Conservation (phyloP, 192 early-diverging fungal species). For the Podila horticola region DNA sequence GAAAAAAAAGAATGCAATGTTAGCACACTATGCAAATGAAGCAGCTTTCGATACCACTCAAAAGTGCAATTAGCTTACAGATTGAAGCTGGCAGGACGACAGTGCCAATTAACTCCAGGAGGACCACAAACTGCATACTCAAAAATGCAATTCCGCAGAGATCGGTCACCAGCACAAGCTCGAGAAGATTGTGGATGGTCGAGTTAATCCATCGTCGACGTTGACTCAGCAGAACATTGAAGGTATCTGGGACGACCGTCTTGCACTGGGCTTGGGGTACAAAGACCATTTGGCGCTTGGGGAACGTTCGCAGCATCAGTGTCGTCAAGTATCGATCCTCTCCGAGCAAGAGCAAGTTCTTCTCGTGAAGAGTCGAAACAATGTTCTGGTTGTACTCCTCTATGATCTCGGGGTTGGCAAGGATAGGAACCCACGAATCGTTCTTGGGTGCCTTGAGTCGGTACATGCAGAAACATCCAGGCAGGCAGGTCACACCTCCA, state of each 20-base stretch:
- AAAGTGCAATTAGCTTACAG: constrained; percentile 25
- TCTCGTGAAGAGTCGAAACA: constrained; percentile 84
- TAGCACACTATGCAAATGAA: background rate
- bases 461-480: constrained; percentile 98
- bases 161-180: constrained; percentile 88
- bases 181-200: constrained; percentile 90
- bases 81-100: constrained; percentile 75
- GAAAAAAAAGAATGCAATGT: background rate
- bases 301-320: constrained; percentile 88
- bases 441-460: constrained; percentile 88
- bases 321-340: constrained; percentile 92
- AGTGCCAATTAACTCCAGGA: constrained; percentile 80
- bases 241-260: constrained; percentile 86
- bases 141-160: constrained; percentile 91
- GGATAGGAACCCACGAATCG: constrained; percentile 79
- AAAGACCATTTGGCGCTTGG: constrained; percentile 88
- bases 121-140: constrained; percentile 86
- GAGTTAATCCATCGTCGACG: constrained; percentile 97
- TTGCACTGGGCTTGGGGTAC: constrained; percentile 86
- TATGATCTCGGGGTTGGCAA: constrained; percentile 90
- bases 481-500: constrained; percentile 97
- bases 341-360: constrained; percentile 86
- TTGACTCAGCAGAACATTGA: constrained; percentile 87
- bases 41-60: background rate
- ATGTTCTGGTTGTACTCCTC: constrained; percentile 83